phyloP scores from a whole-genome alignment of 495 filamentous ascomycete genomes.

The Xylaria intraflava region DNA sequence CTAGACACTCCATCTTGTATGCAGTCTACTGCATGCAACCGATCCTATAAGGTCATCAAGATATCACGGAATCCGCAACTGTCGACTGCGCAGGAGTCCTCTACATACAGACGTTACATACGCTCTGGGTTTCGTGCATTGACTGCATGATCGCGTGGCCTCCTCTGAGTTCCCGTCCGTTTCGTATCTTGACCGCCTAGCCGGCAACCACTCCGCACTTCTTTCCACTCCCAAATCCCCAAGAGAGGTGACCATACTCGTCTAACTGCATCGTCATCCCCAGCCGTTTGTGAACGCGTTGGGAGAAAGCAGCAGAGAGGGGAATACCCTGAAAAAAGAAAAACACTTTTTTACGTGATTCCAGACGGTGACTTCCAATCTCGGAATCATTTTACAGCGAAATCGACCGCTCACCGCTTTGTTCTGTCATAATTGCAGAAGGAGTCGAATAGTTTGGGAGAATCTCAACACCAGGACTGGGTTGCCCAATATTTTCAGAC shows the following conservation, averaged over 20 bases:
- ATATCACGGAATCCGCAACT: conserved; percentile 4
- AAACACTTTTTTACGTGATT: conserved; percentile 15
- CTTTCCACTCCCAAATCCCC: background rate
- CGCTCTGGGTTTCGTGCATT: conserved; percentile 13
- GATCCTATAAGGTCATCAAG: conserved; percentile 9
- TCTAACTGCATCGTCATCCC: conserved; percentile 7
- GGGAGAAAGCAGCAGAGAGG: conserved; percentile 3
- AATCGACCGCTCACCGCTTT: conserved; percentile 6
- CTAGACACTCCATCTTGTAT: conserved; percentile 2
- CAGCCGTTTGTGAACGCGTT: conserved; percentile 10
- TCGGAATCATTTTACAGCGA: background rate
- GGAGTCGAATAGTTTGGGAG: background rate
- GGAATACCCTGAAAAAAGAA: background rate
- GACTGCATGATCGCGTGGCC: conserved; percentile 12
- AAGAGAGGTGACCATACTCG: background rate
- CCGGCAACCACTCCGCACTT: conserved; percentile 19
- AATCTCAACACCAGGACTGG: background rate
- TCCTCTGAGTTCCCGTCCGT: conserved; percentile 5
- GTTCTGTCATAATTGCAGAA: background rate
- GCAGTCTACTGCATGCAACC: conserved; percentile 10
- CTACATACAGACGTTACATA: background rate
- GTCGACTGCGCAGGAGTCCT: conserved; percentile 4
- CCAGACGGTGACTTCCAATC: background rate
- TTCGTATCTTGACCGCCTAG: conserved; percentile 27
- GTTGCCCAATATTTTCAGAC: too few relatives aligned